Evolutionary conservation across 768 basidiomycete genomes (phyloP).

Genomic region (Kwoniella bestiolae): DNA sequence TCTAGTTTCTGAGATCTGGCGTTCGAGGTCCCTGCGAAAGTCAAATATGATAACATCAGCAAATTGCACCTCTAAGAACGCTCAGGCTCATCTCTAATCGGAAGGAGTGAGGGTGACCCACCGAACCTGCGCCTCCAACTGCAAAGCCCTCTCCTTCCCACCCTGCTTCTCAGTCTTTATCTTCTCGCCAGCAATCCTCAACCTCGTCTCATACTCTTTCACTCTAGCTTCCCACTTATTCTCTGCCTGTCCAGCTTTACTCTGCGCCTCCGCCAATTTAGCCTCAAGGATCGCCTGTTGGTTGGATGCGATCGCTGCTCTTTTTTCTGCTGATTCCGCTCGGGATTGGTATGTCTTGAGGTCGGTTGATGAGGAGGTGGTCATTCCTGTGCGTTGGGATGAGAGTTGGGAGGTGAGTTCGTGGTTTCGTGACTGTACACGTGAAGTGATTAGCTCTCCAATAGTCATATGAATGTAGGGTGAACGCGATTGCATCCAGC

Average conservation of each 20-base stretch:
- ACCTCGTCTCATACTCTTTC: conserved; percentile 80
- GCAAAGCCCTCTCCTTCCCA: conserved; percentile 71
- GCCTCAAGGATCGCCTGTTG: conserved; percentile 84
- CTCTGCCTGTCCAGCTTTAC: conserved; percentile 74
- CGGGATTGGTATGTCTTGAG: conserved; percentile 71
- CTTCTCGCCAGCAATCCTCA: conserved; percentile 84
- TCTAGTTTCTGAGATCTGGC: conserved; percentile 77
- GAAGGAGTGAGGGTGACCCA: no score
- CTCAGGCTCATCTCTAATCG: neutral
- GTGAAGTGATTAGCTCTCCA: neutral
- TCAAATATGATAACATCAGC: neutral
- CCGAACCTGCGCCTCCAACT: conserved; percentile 55
- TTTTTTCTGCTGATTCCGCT: conserved; percentile 81
- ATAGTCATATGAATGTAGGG: no score
- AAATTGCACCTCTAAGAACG: neutral
- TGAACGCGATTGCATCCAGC: no score
- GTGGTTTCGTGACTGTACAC: conserved; percentile 67
- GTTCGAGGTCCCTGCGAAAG: conserved; percentile 68
- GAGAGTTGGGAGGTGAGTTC: conserved; percentile 76
- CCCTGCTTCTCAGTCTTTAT: conserved; percentile 93
- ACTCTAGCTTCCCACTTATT: conserved; percentile 94
- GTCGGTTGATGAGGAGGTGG: conserved; percentile 64
- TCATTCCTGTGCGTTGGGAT: conserved; percentile 65
- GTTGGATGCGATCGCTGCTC: conserved; percentile 81
- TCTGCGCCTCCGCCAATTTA: conserved; percentile 73